Base-by-base conservation (phyloP, 306 rosid genomes). In the Sindora glabra region DNA sequence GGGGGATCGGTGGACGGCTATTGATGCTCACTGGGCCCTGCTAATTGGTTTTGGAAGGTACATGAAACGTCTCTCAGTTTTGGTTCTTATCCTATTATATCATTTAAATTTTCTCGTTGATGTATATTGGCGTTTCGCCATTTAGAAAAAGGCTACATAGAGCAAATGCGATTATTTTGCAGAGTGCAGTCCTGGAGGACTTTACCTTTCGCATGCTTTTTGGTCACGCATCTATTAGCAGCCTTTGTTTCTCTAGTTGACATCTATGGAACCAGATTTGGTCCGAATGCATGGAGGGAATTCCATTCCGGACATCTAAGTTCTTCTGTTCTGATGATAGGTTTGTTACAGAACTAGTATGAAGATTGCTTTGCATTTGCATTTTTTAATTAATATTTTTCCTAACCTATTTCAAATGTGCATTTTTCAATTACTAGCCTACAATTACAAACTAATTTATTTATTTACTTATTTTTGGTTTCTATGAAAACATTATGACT, bases 161-260 rank as follows among this genome's bases (percentile, higher is more conserved):
- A n/a, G n/a, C n/a, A n/a, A n/a, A n/a, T n/a, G n/a, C n/a, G n/a
- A n/a, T n/a, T n/a, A n/a, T 64, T 70, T 72, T 80, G 86, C 85
- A 90, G 97, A 75, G 76, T 83, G 71, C 84, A 73, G 73, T 80
- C 94, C 36, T 80, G 90, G 97, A 78, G 73, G 73, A 80, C 88
- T 53, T 54, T 59, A 61, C 65, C 68, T 9, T 61, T 75, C 74
- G 61, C 80, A 53, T 84, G 74, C 67, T 76, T 76, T 71, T 68
- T 87, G 78, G 77, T 81, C 45, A 59, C 77, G 22, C 97, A 87
- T 64, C 75, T 70, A 62, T 75, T 79, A 50, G 76, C 75, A 47
- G 75, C 70, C 64, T 72, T 76, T 70, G 86, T 84, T 76, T 81
- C 94, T 66, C 64, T 78, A 49, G 33, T 83, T 76, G 95, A 87